These are phyloP conservation scores for Aspergillus texensis DNA, from an alignment of 2,329 filamentous ascomycete species.

Conservation along the genomic window DNA sequence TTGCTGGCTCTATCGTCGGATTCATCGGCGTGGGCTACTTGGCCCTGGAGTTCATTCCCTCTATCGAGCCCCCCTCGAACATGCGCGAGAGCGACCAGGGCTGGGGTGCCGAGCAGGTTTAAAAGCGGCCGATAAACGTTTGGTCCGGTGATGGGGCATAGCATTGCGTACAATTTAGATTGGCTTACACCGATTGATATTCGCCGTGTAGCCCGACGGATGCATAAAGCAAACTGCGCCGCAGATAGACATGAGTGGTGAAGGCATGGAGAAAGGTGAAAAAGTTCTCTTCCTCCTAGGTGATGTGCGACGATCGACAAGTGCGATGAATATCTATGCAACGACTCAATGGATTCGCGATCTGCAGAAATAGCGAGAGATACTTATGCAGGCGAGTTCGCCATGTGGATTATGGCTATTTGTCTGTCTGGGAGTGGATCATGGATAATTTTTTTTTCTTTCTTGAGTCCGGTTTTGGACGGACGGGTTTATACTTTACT, in stretches of 20 bases:
- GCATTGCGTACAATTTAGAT: slow-evolving; percentile 1
- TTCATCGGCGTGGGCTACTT: slow-evolving; percentile 77
- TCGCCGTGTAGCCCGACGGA: neutral
- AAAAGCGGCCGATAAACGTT: slow-evolving; percentile 30
- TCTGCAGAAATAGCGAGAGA: slow-evolving; percentile 4
- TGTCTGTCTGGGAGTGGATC: neutral
- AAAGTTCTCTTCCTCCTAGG: slow-evolving; percentile 11
- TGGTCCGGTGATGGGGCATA: neutral
- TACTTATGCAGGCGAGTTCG: neutral
- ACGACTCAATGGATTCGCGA: slow-evolving; percentile 16
- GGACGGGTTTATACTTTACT: neutral
- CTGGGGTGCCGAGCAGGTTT: slow-evolving; percentile 79
- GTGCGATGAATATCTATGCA: slow-evolving; percentile 25
- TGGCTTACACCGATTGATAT: neutral
- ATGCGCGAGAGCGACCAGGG: slow-evolving; percentile 77
- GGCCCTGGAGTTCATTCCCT: slow-evolving; percentile 74
- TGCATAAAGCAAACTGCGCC: neutral
- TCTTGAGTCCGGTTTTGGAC: slow-evolving; percentile 1
- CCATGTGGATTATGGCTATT: slow-evolving; percentile 5
- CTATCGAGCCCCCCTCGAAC: slow-evolving; percentile 77
- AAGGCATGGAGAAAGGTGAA: slow-evolving; percentile 4
- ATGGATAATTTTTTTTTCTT: neutral
- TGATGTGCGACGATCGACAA: slow-evolving; percentile 26
- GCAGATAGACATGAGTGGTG: slow-evolving; percentile 1
- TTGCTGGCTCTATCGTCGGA: slow-evolving; percentile 77